Base-by-base conservation (phyloP, 2,329 filamentous ascomycete genomes). In the Venturia carpophila region DNA sequence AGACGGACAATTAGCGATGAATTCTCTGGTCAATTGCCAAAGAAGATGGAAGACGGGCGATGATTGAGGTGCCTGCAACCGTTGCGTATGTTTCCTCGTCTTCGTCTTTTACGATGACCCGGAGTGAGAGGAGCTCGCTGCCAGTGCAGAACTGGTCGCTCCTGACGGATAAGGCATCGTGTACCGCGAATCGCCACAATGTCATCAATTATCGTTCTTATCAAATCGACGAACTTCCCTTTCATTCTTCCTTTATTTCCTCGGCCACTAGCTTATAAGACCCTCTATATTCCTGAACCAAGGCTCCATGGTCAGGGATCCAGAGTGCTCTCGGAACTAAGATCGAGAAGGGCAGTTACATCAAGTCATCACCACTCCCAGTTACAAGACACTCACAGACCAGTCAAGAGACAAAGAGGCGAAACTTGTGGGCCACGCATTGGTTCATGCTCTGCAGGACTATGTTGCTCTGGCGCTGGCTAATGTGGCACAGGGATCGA, bases 401-500 rank as follows among this genome's bases (percentile, higher is more conserved):
- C 39, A 7, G n/a, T 39, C 30, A 39, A 39, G 17, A 42, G 62
- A 34, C 62, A 63, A 19, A 15, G 11, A 19, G 27, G 15, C 17
- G 52, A 47, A 19, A 55, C 65, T 47, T 66, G 65, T 49, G 65
- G 65, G 21, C 42, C 47, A 24, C 30, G 49, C 17, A 30, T 64
- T 27, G 65, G 65, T 13, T 21, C 61, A 24, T 66, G 65, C 24
- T 47, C 65, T 47, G 65, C 47, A n/a, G 65, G 65, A 21, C 49
- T 47, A 3, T 66, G 65, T 37, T 66, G 65, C 52, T 64, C 62
- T 13, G 62, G 19, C 13, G 61, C n/a, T 55, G 75, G 75, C 49
- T 85, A 81, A 78, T 86, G 84, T 67, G 84, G 84, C 62, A 78
- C 72, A n/a, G 78, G 76, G 4, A 71, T 71, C 13, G 79, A 82